phyloP scores from a whole-genome alignment of 768 basidiomycete species.

The Pisolithus microcarpus region DNA sequence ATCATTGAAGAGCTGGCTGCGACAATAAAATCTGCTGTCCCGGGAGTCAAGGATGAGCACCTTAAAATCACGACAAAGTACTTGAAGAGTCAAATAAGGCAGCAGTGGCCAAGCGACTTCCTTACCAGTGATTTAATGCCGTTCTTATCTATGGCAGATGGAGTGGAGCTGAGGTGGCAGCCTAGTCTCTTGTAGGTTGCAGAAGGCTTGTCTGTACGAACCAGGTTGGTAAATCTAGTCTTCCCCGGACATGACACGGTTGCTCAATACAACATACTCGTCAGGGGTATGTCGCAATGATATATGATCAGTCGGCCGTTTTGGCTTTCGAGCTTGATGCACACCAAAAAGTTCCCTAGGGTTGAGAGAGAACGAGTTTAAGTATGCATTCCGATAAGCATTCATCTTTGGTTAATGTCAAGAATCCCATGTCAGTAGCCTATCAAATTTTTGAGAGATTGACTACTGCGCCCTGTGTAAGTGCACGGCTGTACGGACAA shows the following conservation, averaged over 20 bases:
- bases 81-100: slow-evolving; percentile 71
- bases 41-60: slow-evolving; percentile 62
- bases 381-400: no score
- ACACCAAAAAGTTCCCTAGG: no score
- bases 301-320: no score
- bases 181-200: slow-evolving; percentile 32
- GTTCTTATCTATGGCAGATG: slow-evolving; percentile 70
- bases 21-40: slow-evolving; percentile 56
- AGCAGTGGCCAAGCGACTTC: slow-evolving; percentile 89
- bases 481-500: slow-evolving; percentile 64
- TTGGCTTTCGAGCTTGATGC: no score
- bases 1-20: slow-evolving; percentile 58
- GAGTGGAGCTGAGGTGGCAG: slow-evolving; percentile 59
- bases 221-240: no score
- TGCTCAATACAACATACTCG: no score
- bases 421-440: neutral
- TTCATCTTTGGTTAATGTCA: no score
- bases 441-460: slow-evolving; percentile 44
- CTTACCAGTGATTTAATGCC: slow-evolving; percentile 93
- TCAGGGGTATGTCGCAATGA: no score
- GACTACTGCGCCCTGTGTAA: slow-evolving; percentile 49
- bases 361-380: no score
- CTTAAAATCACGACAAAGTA: slow-evolving; percentile 72
- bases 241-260: no score
- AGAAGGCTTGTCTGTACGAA: no score